Base-by-base conservation (phyloP, 176 grass and related monocot genomes). In the Dendrocalamus sinicus region DNA sequence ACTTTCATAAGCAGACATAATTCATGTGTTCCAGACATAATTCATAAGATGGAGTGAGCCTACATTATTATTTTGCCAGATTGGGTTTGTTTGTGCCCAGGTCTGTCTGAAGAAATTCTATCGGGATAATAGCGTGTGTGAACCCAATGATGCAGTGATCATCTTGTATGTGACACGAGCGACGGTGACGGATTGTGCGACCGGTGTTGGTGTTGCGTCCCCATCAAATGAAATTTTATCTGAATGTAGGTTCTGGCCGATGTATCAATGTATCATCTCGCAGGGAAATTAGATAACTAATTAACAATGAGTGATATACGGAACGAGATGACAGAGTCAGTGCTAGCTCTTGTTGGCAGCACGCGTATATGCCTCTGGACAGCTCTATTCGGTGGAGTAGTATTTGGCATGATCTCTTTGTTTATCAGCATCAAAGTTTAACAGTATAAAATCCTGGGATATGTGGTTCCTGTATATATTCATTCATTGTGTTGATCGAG, bases 141-240 rank as follows among this genome's bases (percentile, higher is more conserved):
- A 66, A 55, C 16, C 45, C 57, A 12, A 32, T 43, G 57, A 86
- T 47, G 35, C 12, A 12, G 59, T 61, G 51, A n/a, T 81, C 35
- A 50, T 75, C 19, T 10, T 7, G 32, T 40, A 69, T 22, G 11
- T 4, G 60, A 55, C 37, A 23, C 23, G 13, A 64, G 35, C 1
- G 44, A 84, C 26, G 54, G 63, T 1, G 73, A 75, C 45, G 9
- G 72, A 65, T 72, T 1, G 19, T 37, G 60, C 24, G 7, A 37
- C 48, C 60, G 26, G 26, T 28, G 62, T 26, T 64, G 78, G 83
- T 86, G 78, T 19, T 37, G 46, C 39, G 88, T 86, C 83, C 15
- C 64, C 46, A 53, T 90, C 83, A 57, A 41, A 28, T 13, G 12
- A 67, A 58, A 47, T 47, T 8, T 53, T 75, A 45, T 45, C 12